A percentile compares a stretch with the other conserved stretches of the same genome.
phyloP scores from a whole-genome alignment of 192 early-diverging fungal species.

The Linnemannia hyalina region DNA sequence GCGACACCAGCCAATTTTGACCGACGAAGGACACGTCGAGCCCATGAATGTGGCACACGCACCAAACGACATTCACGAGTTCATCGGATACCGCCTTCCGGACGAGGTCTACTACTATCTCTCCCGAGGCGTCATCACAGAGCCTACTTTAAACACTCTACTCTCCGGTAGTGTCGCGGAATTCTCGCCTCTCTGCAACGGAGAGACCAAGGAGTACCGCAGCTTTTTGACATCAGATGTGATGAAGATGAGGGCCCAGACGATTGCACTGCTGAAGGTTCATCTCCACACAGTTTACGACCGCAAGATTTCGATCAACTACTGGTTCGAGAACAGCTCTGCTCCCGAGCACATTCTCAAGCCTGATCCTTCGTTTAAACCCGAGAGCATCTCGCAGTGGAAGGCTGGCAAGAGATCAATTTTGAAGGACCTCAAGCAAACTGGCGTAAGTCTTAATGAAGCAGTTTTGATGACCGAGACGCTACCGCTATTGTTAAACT shows the following conservation, averaged over 20 bases:
- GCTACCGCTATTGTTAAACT: not conserved
- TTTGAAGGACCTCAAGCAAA: conserved; percentile 60
- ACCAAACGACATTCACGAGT: conserved; percentile 85
- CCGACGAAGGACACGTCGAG: conserved; percentile 75
- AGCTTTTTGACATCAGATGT: conserved; percentile 69
- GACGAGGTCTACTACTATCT: conserved; percentile 78
- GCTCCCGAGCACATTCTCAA: conserved; percentile 70
- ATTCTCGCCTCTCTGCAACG: conserved; percentile 81
- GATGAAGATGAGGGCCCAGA: conserved; percentile 70
- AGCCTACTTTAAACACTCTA: conserved; percentile 71
- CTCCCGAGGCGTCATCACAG: conserved; percentile 69
- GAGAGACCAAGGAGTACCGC: conserved; percentile 83
- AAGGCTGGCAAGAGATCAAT: conserved; percentile 52
- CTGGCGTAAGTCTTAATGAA: conserved; percentile 44
- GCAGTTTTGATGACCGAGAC: not conserved
- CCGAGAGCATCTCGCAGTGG: conserved; percentile 55
- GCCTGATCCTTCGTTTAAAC: conserved; percentile 59
- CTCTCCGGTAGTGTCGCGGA: conserved; percentile 76
- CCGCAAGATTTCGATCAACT: conserved; percentile 72
- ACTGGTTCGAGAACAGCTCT: conserved; percentile 67
- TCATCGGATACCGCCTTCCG: conserved; percentile 84
- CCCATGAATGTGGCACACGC: conserved; percentile 73
- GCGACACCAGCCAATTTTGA: conserved; percentile 79
- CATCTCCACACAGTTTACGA: conserved; percentile 74
- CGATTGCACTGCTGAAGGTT: conserved; percentile 68